Evolutionary conservation across 75 land plant genomes (phyloP).

Genomic region (Chamaecyparis obtusa): DNA sequence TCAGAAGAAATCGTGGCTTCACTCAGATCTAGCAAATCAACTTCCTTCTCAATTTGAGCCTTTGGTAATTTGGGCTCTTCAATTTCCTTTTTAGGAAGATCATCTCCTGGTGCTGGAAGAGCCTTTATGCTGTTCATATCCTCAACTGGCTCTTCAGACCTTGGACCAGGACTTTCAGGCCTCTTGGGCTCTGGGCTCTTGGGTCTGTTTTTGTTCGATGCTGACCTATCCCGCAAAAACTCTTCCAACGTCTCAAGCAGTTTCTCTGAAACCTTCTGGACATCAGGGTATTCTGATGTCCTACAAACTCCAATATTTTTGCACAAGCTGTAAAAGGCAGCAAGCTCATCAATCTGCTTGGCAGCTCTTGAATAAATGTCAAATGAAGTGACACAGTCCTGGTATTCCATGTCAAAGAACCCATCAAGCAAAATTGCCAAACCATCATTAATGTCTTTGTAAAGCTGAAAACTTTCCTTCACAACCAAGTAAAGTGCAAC

Average conservation of each 20-base stretch:
- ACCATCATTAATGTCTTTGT: constrained; percentile 68
- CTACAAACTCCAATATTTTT: constrained; percentile 74
- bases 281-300: constrained; percentile 73
- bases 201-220: not conserved
- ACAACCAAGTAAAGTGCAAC: constrained; percentile 73
- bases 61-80: constrained; percentile 9
- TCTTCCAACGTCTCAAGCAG: constrained; percentile 69
- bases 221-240: constrained; percentile 31
- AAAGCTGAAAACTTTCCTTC: constrained; percentile 77
- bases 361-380: constrained; percentile 54
- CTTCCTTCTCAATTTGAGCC: constrained; percentile 16
- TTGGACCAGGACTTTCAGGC: not conserved
- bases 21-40: constrained; percentile 27
- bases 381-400: constrained; percentile 40
- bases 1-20: constrained; percentile 29
- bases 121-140: constrained; percentile 22
- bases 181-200: constrained; percentile 24
- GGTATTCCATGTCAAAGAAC: constrained; percentile 72
- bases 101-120: constrained; percentile 17
- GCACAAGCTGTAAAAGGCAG: constrained; percentile 61
- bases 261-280: constrained; percentile 54
- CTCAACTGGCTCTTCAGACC: not conserved
- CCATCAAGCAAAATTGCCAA: constrained; percentile 63
- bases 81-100: not conserved
- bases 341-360: constrained; percentile 73